Percentiles rank a stretch among this genome's conserved stretches.
Evolutionary conservation across 768 basidiomycete genomes (phyloP).

Genomic region (Naganishia vaughanmartiniae): DNA sequence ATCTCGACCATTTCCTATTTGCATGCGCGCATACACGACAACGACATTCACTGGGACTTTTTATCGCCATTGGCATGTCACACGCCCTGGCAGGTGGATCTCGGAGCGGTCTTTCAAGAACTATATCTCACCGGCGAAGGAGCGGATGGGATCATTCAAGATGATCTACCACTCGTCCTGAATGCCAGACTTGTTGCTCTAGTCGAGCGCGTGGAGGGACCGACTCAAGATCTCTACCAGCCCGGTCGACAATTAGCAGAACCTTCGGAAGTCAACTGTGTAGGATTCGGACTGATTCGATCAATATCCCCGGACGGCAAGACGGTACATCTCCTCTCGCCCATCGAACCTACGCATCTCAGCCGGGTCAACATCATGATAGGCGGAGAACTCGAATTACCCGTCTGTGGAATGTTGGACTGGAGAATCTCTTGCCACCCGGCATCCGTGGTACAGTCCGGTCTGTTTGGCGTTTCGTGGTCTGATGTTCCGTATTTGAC

Average conservation of each 20-base stretch:
- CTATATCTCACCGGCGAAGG: slow-evolving; percentile 72
- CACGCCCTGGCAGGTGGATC: slow-evolving; percentile 71
- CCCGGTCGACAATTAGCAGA: slow-evolving; percentile 61
- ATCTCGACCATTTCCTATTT: slow-evolving; percentile 75
- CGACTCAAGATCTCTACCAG: slow-evolving; percentile 59
- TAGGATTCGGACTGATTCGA: slow-evolving; percentile 76
- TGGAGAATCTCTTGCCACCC: slow-evolving; percentile 48
- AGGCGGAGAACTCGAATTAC: slow-evolving; percentile 84
- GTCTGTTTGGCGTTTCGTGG: slow-evolving; percentile 60
- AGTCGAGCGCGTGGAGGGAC: slow-evolving; percentile 52
- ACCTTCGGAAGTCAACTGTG: slow-evolving; percentile 63
- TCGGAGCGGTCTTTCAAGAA: slow-evolving; percentile 59
- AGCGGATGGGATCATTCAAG: slow-evolving; percentile 70
- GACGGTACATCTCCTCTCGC: slow-evolving; percentile 74
- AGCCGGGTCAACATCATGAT: slow-evolving; percentile 55
- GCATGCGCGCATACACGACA: slow-evolving; percentile 53
- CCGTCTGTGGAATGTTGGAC: slow-evolving; percentile 83
- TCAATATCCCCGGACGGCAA: slow-evolving; percentile 52
- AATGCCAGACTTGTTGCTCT: slow-evolving; percentile 80
- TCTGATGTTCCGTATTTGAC: slow-evolving; percentile 72
- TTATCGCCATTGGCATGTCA: slow-evolving; percentile 65
- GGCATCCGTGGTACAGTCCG: slow-evolving; percentile 53
- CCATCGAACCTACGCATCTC: slow-evolving; percentile 61
- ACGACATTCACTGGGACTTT: slow-evolving; percentile 65
- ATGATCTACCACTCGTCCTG: slow-evolving; percentile 68